These are phyloP conservation scores for Taiwanofungus camphoratus DNA, from an alignment of 1,284 basidiomycete species.

Conservation along the genomic window DNA sequence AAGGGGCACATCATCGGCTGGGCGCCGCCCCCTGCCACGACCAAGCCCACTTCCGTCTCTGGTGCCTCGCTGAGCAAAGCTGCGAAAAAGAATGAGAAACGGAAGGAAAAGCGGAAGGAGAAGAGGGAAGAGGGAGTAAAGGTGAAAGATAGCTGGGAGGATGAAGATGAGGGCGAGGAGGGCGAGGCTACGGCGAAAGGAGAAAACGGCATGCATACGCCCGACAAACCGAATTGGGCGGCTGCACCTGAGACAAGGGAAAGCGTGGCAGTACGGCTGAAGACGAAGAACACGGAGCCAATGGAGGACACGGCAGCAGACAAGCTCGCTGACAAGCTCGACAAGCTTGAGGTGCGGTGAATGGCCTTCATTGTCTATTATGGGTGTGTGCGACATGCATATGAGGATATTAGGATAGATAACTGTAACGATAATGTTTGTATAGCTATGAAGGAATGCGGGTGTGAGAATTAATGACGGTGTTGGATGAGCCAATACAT, in stretches of 20 bases:
- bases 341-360: constrained; percentile 37
- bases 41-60: too few species aligned
- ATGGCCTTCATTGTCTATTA: neutral
- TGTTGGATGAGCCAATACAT: neutral
- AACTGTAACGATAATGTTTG: constrained; percentile 7
- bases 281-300: neutral
- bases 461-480: neutral
- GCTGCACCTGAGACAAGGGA: constrained; percentile 11
- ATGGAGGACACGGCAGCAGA: constrained; percentile 17
- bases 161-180: constrained; percentile 54
- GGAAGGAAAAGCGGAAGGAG: constrained; percentile 60
- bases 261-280: constrained; percentile 9
- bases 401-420: constrained; percentile 6
- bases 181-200: constrained; percentile 9
- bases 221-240: constrained; percentile 18
- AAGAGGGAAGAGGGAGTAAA: constrained; percentile 36
- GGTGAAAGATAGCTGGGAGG: constrained; percentile 73
- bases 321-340: constrained; percentile 37
- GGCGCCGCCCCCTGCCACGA: constrained; percentile 49
- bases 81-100: constrained; percentile 77
- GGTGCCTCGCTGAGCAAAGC: constrained; percentile 41
- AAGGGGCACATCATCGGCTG: constrained; percentile 79
- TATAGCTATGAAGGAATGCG: constrained; percentile 3
- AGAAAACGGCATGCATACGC: constrained; percentile 11
- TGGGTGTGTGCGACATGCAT: constrained; percentile 2